Conservation (phyloP, 768 basidiomycete genomes). For the Auriscalpium vulgare region DNA sequence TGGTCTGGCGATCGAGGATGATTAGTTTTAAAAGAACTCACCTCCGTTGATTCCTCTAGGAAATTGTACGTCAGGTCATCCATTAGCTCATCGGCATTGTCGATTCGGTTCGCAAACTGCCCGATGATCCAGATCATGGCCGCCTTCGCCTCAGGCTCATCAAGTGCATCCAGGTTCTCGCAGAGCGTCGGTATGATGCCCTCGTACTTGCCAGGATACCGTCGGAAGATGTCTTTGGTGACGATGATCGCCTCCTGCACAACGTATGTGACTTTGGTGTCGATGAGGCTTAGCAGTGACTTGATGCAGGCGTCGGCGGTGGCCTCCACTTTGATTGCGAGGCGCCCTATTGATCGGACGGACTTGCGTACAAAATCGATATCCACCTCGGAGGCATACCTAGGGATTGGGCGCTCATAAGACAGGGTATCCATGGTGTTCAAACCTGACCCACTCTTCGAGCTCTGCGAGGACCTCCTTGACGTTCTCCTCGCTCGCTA, state of each 20-base stretch:
- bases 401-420: conserved; percentile 22
- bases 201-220: conserved; percentile 96
- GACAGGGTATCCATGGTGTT: neutral
- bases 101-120: conserved; percentile 88
- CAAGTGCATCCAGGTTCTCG: conserved; percentile 83
- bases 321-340: conserved; percentile 94
- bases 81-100: conserved; percentile 72
- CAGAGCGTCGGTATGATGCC: conserved; percentile 91
- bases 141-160: conserved; percentile 95
- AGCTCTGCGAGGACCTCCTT: conserved; percentile 89
- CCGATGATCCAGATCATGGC: conserved; percentile 98
- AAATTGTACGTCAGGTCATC: conserved; percentile 4
- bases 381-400: conserved; percentile 97
- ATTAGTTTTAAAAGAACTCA: conserved; percentile 24
- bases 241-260: conserved; percentile 55
- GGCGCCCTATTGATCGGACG: conserved; percentile 90
- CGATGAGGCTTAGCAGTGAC: conserved; percentile 76
- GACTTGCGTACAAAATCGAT: conserved; percentile 97
- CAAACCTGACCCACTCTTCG: conserved; percentile 61
- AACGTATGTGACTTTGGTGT: conserved; percentile 85
- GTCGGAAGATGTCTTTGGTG: conserved; percentile 94
- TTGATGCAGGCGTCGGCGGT: conserved; percentile 89
- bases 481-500: conserved; percentile 92
- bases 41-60: conserved; percentile 85
- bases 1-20: too few relatives aligned